phyloP scores from a whole-genome alignment of 768 basidiomycete genomes.

The Auriculariales sp. region DNA sequence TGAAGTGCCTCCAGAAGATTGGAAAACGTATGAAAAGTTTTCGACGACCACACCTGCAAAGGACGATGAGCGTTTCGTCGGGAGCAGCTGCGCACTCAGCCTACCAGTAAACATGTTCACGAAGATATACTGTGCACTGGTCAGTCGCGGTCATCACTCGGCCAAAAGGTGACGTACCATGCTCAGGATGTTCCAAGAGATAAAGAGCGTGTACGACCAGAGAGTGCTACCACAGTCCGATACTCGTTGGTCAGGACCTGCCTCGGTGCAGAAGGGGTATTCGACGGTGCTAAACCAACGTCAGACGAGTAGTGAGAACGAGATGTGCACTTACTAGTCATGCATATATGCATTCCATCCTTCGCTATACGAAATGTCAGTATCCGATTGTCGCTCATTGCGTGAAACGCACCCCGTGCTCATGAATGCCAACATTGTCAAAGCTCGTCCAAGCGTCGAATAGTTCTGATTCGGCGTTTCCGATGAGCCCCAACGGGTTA shows the following conservation, averaged over 20 bases:
- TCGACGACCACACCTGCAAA: slow-evolving; percentile 73
- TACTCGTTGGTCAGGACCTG: slow-evolving; percentile 27
- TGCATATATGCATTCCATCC: slow-evolving; percentile 98
- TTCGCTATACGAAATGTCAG: slow-evolving; percentile 37
- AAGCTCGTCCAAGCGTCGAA: slow-evolving; percentile 55
- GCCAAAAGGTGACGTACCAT: slow-evolving; percentile 42
- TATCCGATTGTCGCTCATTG: not conserved
- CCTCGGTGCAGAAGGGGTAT: slow-evolving; percentile 71
- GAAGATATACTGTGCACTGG: slow-evolving; percentile 65
- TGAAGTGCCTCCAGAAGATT: slow-evolving; percentile 66
- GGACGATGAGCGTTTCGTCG: not conserved
- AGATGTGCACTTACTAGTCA: slow-evolving; percentile 51
- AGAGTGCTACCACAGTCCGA: slow-evolving; percentile 78
- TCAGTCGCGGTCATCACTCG: not conserved
- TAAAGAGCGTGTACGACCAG: slow-evolving; percentile 81
- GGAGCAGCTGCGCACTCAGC: slow-evolving; percentile 3
- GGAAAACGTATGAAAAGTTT: slow-evolving; percentile 92
- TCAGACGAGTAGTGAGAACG: slow-evolving; percentile 2
- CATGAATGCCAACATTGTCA: slow-evolving; percentile 87
- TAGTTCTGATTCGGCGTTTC: slow-evolving; percentile 67
- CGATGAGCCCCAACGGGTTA: slow-evolving; percentile 71
- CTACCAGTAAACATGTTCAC: slow-evolving; percentile 88
- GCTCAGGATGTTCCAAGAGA: slow-evolving; percentile 88
- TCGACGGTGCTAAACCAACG: slow-evolving; percentile 43
- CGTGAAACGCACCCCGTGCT: slow-evolving; percentile 67